Percentiles rank a stretch among this genome's conserved stretches.
phyloP scores from a whole-genome alignment of 306 rosid species.

The Rubus parviflorus region DNA sequence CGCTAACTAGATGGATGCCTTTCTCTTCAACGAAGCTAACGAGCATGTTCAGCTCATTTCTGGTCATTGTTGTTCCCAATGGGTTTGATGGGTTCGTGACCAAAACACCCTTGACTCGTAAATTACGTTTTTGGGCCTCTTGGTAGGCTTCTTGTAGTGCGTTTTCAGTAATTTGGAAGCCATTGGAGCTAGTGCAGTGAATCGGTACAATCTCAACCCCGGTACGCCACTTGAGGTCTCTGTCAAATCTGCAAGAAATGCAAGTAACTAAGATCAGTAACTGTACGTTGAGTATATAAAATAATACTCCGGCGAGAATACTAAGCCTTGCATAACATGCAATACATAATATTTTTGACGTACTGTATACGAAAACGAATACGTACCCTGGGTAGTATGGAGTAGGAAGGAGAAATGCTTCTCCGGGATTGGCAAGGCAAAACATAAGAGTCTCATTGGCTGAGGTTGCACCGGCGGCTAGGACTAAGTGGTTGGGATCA shows the following conservation, averaged over 20 bases:
- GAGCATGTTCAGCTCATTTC: constrained; percentile 54
- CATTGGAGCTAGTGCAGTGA: constrained; percentile 72
- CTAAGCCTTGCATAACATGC: too few species aligned
- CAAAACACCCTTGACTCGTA: constrained; percentile 75
- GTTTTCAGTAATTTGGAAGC: constrained; percentile 66
- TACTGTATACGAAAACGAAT: background rate
- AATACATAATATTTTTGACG: background rate
- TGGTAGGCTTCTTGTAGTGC: constrained; percentile 53
- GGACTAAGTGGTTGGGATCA: constrained; percentile 65
- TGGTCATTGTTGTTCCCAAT: constrained; percentile 63
- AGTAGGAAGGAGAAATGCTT: constrained; percentile 81
- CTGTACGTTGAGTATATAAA: background rate
- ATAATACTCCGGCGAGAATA: too few species aligned
- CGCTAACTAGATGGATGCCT: constrained; percentile 73
- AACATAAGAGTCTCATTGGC: constrained; percentile 89
- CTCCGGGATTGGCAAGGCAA: constrained; percentile 71
- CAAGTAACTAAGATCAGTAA: constrained; percentile 27
- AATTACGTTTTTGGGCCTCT: constrained; percentile 55
- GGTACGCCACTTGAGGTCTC: constrained; percentile 89
- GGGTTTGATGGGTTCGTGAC: constrained; percentile 92
- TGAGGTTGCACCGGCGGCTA: constrained; percentile 79
- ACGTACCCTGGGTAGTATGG: constrained; percentile 89
- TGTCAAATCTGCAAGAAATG: constrained; percentile 59
- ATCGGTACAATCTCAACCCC: constrained; percentile 76
- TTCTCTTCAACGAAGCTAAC: constrained; percentile 54